Evolutionary conservation across 176 grass and related monocot genomes (phyloP).

Genomic region (Puya raimondii): DNA sequence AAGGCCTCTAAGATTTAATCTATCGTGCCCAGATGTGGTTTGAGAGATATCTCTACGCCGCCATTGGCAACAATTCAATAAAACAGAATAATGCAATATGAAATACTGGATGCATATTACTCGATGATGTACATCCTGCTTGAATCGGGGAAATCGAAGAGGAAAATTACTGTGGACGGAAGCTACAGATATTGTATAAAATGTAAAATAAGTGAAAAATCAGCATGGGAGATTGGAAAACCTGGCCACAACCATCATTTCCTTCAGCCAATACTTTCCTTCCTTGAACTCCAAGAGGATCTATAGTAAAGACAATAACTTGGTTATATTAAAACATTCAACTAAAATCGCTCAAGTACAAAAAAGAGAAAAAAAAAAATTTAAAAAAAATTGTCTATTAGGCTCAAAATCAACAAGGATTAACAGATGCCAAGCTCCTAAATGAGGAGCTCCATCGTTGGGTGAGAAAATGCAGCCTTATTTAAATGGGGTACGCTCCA

Average conservation of each 20-base stretch:
- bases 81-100: too few species aligned
- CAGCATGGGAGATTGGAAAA: conserved; percentile 18
- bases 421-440: too few species aligned
- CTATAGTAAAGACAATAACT: conserved; percentile 38
- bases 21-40: too few species aligned
- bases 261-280: conserved; percentile 58
- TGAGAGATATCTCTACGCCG: too few species aligned
- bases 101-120: too few species aligned
- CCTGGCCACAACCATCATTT: conserved; percentile 60
- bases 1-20: too few species aligned
- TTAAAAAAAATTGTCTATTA: neutral
- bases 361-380: neutral
- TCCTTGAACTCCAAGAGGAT: conserved; percentile 89
- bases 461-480: too few species aligned
- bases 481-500: too few species aligned
- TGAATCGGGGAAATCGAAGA: neutral
- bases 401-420: neutral
- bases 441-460: too few species aligned
- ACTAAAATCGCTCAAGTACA: neutral
- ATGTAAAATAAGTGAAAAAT: neutral
- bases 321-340: neutral
- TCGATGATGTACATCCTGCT: neutral
- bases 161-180: neutral
- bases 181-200: neutral
- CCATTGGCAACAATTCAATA: too few species aligned